Base-by-base conservation (phyloP, 2,329 filamentous ascomycete species). In the Ustulina deusta region DNA sequence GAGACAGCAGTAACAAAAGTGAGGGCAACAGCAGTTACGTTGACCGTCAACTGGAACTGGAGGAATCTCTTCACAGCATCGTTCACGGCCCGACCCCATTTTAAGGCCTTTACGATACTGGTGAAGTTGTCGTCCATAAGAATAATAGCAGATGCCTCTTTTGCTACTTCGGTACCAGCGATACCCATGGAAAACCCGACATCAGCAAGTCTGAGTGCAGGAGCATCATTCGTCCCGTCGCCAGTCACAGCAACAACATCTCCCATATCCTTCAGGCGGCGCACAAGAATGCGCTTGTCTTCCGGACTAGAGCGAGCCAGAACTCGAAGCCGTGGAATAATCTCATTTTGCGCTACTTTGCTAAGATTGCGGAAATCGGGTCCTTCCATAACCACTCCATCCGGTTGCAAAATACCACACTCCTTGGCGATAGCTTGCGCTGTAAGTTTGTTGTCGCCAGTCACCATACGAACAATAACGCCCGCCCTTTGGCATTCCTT, bases 141-240 rank as follows among this genome's bases (percentile, higher is more conserved):
- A 73, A 95, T 93, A 69, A 95, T 95, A 42, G 91, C 91, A 7
- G 92, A 94, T 1, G 92, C 92, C 79, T 95, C 92, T 80, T 94
- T 94, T 52, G 92, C 92, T 44, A 95, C 92, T 78, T 94, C 92
- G 0, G 92, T 94, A 69, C 92, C 92, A 15, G 92, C 87, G 61
- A 94, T 93, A 72, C 92, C 92, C 92, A 95, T 95, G 20, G 92
- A 93, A 80, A 95, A 94, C 29, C 92, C 92, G 56, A 95, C 90
- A 75, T 95, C 92, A 6, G 92, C 92, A 74, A 90, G 90, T 80
- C 93, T 94, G 56, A 95, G 84, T 57, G 92, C 92, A 29, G 92
- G 92, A 3, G 91, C 92, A 79, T 95, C 92, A 77, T 95, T 95
- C 73, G 92, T 94, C 63, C 92, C 92, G 74, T 95, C 92, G 72